Conservation (phyloP, 768 basidiomycete genomes). For the Suillus weaverae region DNA sequence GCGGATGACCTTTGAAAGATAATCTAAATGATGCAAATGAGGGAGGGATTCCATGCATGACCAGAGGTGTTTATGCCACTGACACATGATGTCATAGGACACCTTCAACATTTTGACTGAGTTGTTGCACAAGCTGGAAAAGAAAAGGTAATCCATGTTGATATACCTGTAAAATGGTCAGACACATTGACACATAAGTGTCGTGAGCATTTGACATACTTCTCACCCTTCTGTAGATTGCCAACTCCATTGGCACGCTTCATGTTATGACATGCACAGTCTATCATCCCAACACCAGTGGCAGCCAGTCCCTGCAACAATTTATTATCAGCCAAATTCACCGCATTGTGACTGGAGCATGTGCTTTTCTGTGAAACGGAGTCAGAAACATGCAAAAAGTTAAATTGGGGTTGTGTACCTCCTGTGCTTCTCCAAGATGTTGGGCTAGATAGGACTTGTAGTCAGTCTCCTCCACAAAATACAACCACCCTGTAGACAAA, state of each 20-base stretch:
- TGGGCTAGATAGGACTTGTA: constrained; percentile 18
- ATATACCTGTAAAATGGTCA: not conserved
- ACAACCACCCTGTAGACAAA: constrained; percentile 26
- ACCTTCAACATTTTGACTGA: no score
- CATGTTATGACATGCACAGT: constrained; percentile 24
- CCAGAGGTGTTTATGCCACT: constrained; percentile 15
- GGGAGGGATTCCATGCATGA: constrained; percentile 6
- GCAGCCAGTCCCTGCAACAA: constrained; percentile 13
- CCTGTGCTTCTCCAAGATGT: not conserved
- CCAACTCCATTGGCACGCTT: not conserved
- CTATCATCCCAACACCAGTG: constrained; percentile 28
- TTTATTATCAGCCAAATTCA: constrained; percentile 5
- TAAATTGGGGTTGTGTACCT: not conserved
- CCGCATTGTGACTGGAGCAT: not conserved
- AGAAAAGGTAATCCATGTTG: constrained; percentile 3
- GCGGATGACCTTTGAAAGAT: not conserved
- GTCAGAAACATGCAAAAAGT: not conserved
- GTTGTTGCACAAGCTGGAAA: no score
- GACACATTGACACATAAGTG: not conserved
- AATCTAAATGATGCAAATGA: not conserved
- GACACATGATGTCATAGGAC: no score
- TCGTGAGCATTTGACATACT: not conserved
- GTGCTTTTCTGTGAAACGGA: constrained; percentile 4
- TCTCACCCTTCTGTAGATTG: not conserved
- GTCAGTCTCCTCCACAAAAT: constrained; percentile 25